phyloP scores from a whole-genome alignment of 345 rosid species.

The Zanthoxylum bungeanum region DNA sequence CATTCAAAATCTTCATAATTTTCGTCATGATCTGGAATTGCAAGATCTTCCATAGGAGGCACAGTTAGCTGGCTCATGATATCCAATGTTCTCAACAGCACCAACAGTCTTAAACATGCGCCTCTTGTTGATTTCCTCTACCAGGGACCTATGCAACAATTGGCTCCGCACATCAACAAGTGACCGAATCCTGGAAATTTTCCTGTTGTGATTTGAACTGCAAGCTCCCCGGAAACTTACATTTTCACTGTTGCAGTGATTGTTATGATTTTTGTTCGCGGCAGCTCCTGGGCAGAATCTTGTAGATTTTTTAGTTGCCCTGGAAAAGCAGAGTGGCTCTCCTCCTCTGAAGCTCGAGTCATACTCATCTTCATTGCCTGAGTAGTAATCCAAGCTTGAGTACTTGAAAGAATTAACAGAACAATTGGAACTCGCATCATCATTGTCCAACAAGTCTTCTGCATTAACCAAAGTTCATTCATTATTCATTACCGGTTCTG shows the following conservation, averaged over 20 bases:
- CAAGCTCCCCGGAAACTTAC: slow-evolving; percentile 16
- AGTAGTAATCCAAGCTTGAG: slow-evolving; percentile 38
- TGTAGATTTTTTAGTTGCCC: slow-evolving; percentile 23
- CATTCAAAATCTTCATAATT: slow-evolving; percentile 1
- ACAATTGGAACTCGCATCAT: slow-evolving; percentile 51
- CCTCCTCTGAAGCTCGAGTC: slow-evolving; percentile 22
- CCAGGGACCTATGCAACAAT: slow-evolving; percentile 62
- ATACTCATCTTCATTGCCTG: slow-evolving; percentile 35
- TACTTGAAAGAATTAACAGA: slow-evolving; percentile 45
- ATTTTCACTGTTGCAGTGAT: background rate
- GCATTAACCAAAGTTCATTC: slow-evolving; percentile 15
- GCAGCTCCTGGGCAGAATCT: slow-evolving; percentile 42
- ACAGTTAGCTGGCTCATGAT: slow-evolving; percentile 30
- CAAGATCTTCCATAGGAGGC: background rate
- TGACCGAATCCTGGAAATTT: slow-evolving; percentile 43
- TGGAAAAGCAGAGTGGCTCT: slow-evolving; percentile 21
- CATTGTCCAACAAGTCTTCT: slow-evolving; percentile 33
- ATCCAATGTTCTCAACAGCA: slow-evolving; percentile 58
- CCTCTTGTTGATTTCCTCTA: slow-evolving; percentile 67
- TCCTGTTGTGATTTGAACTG: slow-evolving; percentile 19
- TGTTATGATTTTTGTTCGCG: background rate
- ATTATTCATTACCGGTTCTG: background rate
- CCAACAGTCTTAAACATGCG: slow-evolving; percentile 68
- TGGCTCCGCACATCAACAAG: slow-evolving; percentile 72
- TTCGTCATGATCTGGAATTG: slow-evolving; percentile 15